Base-by-base conservation (phyloP, 2,329 filamentous ascomycete species). In the Pseudocercospora macadamiae region DNA sequence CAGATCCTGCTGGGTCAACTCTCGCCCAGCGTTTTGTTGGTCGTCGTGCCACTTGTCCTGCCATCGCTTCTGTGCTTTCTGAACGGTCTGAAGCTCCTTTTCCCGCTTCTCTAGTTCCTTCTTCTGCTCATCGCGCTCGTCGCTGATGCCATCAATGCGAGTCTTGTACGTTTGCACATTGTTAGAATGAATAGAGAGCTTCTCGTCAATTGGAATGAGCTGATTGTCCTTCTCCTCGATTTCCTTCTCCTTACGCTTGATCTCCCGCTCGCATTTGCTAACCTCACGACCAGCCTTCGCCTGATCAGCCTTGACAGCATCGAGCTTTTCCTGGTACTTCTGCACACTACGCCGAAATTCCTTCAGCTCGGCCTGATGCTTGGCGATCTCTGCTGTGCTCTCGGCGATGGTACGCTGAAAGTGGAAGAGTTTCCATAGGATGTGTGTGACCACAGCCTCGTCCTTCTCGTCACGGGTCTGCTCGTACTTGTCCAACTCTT, bases 341-440 rank as follows among this genome's bases (percentile, higher is more conserved):
- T 96, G 90, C 18, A 97, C 88, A 32, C 91, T 92, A 48, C 95
- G 90, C 53, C 90, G 88, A 72, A 92, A 90, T 74, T 97, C 93
- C 73, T 96, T 96, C 18, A 99, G 81, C 67, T 97, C 93, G 71
- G 96, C 91, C 70, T 97, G 93, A 68, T 97, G 92, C 67, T 90
- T 91, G 69, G 93, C 89, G 58, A 99, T 99, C 69, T 95, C 88
- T 44, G 86, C 87, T 66, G 89, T 93, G 21, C 95, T 96, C 67
- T 93, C 89, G 67, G 97, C 91, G 80, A 99, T 97, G 26, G 92
- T 85, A 58, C 88, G 89, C 74, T 99, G 93, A 73, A 96, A 96
- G 71, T 96, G 92, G 74, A 91, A 97, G 1, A 99, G 82, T 76
- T 97, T 97, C 93, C 93, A 99, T 12, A 99, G 80, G 30, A 96